Evolutionary conservation across 345 rosid species (phyloP).

Genomic region (Microcos paniculata): DNA sequence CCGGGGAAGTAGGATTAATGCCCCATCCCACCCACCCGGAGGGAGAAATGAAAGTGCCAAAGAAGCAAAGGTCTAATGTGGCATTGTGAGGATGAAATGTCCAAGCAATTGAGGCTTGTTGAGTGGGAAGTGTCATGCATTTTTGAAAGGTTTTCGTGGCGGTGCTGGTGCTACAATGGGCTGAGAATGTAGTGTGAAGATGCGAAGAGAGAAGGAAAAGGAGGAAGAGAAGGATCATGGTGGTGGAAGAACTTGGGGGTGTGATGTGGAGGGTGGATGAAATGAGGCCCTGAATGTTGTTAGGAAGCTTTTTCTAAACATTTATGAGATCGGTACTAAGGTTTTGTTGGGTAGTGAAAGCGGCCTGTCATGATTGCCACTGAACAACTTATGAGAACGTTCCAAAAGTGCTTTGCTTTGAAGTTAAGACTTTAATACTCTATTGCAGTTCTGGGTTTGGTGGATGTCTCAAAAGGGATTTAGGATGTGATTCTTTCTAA

Average conservation of each 20-base stretch:
- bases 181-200: constrained; percentile 32
- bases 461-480: not conserved
- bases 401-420: constrained; percentile 8
- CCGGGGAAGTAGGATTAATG: constrained; percentile 64
- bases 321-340: not conserved
- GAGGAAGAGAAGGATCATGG: constrained; percentile 22
- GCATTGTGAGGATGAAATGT: constrained; percentile 78
- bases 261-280: not conserved
- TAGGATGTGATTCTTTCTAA: not conserved
- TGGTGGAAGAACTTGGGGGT: not conserved
- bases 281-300: not conserved
- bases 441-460: not conserved
- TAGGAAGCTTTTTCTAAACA: not conserved
- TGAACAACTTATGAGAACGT: not conserved
- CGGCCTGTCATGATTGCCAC: not conserved
- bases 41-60: constrained; percentile 89
- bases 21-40: constrained; percentile 99
- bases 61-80: constrained; percentile 83
- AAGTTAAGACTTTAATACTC: not conserved
- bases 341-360: not conserved
- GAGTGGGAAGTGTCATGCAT: constrained; percentile 82
- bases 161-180: constrained; percentile 61
- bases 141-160: constrained; percentile 61
- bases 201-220: constrained; percentile 30
- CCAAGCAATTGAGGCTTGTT: constrained; percentile 95